Percentiles rank a stretch among this genome's conserved stretches.
Evolutionary conservation across 495 filamentous ascomycete genomes (phyloP).

Genomic region (Viridothelium virens): DNA sequence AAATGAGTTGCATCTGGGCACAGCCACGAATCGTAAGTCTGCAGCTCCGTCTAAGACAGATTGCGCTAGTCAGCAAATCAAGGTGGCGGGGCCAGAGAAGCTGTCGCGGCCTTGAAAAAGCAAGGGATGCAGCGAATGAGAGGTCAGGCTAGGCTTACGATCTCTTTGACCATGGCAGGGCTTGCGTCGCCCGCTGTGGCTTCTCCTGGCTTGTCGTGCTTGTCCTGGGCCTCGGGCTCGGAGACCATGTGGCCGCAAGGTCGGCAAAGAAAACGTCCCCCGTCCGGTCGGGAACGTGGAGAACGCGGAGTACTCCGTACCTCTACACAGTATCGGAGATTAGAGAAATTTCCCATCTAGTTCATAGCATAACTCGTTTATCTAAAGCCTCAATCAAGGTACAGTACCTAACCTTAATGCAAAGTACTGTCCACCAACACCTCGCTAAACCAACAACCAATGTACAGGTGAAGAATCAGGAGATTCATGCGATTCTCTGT

Average conservation of each 20-base stretch:
- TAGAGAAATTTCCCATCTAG: too few species aligned
- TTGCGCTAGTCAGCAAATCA: not conserved
- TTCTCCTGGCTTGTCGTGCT: too few species aligned
- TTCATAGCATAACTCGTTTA: too few species aligned
- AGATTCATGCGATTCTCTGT: slow-evolving; percentile 18
- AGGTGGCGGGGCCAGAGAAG: not conserved
- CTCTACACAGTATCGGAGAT: too few species aligned
- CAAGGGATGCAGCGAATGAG: not conserved
- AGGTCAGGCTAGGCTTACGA: not conserved
- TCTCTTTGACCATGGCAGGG: not conserved
- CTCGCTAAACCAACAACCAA: slow-evolving; percentile 5
- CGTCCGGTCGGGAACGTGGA: too few species aligned
- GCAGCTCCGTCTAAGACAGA: not conserved
- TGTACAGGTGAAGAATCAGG: not conserved
- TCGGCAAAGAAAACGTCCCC: too few species aligned
- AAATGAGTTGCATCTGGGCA: slow-evolving; percentile 8
- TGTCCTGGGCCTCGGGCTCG: too few species aligned
- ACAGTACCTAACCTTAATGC: not conserved
- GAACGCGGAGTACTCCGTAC: too few species aligned
- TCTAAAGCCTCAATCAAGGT: too few species aligned
- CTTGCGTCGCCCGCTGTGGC: not conserved
- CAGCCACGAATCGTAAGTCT: slow-evolving; percentile 9
- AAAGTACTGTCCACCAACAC: slow-evolving; percentile 9
- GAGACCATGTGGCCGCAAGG: too few species aligned
- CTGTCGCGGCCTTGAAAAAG: not conserved